Base-by-base conservation (phyloP, 2,329 filamentous ascomycete genomes). In the Lecanosticta acicola region DNA sequence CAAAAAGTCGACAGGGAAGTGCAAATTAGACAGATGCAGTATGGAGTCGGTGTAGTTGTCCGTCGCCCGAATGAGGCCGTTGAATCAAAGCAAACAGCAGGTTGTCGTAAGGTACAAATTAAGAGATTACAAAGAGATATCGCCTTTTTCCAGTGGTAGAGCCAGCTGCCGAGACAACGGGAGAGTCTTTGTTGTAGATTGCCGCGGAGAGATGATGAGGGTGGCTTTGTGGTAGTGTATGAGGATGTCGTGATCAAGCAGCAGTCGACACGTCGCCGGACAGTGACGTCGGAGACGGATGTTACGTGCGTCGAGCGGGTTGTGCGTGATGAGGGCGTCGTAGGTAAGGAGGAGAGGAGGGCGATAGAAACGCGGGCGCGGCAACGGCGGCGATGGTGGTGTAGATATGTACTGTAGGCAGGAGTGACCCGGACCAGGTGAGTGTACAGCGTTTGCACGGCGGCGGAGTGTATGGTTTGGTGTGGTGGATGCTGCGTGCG, bases 61-160 rank as follows among this genome's bases (percentile, higher is more conserved):
- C 48, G 49, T 50, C 46, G 46, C 53, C 51, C 46, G 45, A 48
- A 64, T 63, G 62, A 63, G 48, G 53, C 57, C 56, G 58, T 57
- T 54, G 49, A 47, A 47, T 53, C 51, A 57, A 60, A 57, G 59
- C 57, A 58, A 46, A 51, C 51, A 42, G 55, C 43, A 41, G 41
- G 48, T 48, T 50, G 53, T 49, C 49, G 53, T 55, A 57, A 52
- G 52, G 51, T 54, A 55, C 46, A 58, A 50, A 62, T 62, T 62
- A 62, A 46, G 48, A 50, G 52, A 62, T 62, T 62, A 62, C 56
- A 60, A 60, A 57, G 52, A 51, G 54, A 58, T 59, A 55, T 43
- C 32, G 50, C 46, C 26, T 33, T 55, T 53, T 53, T 56, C 52
- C 41, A 34, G 32, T 48, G 32, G 43, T 39, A 48, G 48, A 48